These are phyloP conservation scores for Hansenula anomala DNA, from an alignment of 1,139 yeast species.

Conservation along the genomic window DNA sequence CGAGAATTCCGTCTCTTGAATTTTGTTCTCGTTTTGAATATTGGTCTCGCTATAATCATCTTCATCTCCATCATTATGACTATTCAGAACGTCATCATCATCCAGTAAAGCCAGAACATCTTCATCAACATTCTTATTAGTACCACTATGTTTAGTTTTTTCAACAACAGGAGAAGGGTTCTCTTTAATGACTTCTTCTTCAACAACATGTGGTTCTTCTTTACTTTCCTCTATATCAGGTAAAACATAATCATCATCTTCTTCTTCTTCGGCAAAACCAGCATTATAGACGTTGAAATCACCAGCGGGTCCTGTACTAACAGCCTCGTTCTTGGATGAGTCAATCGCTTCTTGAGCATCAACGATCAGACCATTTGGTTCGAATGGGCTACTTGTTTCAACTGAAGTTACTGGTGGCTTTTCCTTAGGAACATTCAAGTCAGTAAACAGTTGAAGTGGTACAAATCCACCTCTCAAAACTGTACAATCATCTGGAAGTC, in stretches of 20 bases:
- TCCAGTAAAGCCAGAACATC: constrained; percentile 5
- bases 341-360: not conserved
- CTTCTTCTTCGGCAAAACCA: not conserved
- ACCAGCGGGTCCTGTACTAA: not conserved
- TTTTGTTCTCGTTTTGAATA: no score
- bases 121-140: constrained; percentile 6
- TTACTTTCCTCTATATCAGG: not conserved
- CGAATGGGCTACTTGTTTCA: constrained; percentile 3
- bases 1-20: no score
- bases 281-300: not conserved
- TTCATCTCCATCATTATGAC: not conserved
- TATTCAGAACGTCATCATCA: constrained; percentile 2
- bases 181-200: no score
- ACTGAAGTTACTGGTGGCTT: no score
- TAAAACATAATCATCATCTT: not conserved
- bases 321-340: no score
- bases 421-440: no score
- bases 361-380: constrained; percentile 7
- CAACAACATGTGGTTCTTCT: no score
- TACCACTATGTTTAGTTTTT: not conserved
- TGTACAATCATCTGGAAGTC: no score
- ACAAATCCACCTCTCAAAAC: no score
- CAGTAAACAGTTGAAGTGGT: no score
- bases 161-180: no score
- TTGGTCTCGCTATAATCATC: no score